Evolutionary conservation across 2,329 filamentous ascomycete species (phyloP).

Genomic region (Ascomycota sp.): DNA sequence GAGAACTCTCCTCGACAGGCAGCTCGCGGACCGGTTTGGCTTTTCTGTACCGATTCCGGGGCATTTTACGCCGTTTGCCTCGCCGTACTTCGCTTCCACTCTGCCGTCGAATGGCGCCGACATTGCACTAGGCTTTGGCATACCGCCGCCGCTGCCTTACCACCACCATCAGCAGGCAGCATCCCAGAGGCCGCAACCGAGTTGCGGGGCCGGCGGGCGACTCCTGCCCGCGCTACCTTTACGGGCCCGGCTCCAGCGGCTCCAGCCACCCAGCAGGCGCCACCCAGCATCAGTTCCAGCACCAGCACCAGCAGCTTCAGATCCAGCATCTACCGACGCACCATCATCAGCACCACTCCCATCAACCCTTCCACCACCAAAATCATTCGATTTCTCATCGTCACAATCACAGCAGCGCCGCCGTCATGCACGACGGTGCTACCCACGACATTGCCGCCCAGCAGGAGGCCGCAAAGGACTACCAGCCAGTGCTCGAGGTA

Average conservation of each 20-base stretch:
- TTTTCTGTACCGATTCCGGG: no score
- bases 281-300: background rate
- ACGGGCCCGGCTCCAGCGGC: background rate
- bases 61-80: slow-evolving; percentile 32
- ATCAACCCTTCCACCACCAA: background rate
- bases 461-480: slow-evolving; percentile 38
- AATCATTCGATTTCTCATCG: slow-evolving; percentile 3
- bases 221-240: background rate
- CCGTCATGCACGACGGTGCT: slow-evolving; percentile 16
- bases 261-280: background rate
- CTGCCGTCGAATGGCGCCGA: slow-evolving; percentile 17
- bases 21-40: no score
- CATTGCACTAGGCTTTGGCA: slow-evolving; percentile 5
- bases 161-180: background rate
- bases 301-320: no score
- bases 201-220: background rate
- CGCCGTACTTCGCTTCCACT: slow-evolving; percentile 15
- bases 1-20: no score
- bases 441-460: slow-evolving; percentile 34
- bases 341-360: background rate
- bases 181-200: background rate
- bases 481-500: slow-evolving; percentile 36
- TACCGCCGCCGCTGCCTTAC: slow-evolving; percentile 3
- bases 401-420: slow-evolving; percentile 2
- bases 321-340: no score